Percentiles rank a stretch among this genome's conserved stretches.
Conservation (phyloP, 1,284 basidiomycete genomes). For the Hortiboletus rubellus region DNA sequence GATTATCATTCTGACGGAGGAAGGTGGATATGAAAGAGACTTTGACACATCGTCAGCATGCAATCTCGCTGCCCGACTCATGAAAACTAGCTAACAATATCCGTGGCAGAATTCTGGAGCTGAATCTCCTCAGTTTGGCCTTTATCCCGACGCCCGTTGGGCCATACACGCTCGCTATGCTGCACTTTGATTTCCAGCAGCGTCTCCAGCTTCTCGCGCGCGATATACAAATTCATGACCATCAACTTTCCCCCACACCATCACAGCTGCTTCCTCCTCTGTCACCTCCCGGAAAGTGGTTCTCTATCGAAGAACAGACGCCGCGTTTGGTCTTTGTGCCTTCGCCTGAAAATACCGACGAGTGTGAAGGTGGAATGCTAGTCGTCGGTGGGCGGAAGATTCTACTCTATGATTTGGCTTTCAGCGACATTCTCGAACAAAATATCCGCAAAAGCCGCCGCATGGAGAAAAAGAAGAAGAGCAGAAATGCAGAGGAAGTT, state of each 20-base stretch:
- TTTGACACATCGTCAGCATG: slow-evolving; percentile 65
- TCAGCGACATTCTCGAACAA: slow-evolving; percentile 47
- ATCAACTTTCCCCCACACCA: slow-evolving; percentile 54
- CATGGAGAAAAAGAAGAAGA: slow-evolving; percentile 51
- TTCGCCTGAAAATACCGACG: slow-evolving; percentile 26
- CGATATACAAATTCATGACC: slow-evolving; percentile 49
- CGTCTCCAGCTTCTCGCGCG: slow-evolving; percentile 61
- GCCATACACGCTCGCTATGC: slow-evolving; percentile 61
- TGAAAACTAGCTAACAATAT: slow-evolving; percentile 9
- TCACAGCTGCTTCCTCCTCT: slow-evolving; percentile 54
- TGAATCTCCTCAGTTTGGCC: slow-evolving; percentile 69
- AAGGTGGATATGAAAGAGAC: slow-evolving; percentile 52
- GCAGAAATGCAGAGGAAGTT: slow-evolving; percentile 40
- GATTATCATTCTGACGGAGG: slow-evolving; percentile 50
- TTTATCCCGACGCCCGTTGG: slow-evolving; percentile 55
- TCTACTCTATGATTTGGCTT: slow-evolving; percentile 57
- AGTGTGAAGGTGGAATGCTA: slow-evolving; percentile 63
- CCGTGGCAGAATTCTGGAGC: slow-evolving; percentile 62
- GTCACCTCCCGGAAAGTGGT: slow-evolving; percentile 36
- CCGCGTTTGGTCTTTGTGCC: slow-evolving; percentile 30
- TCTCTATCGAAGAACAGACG: slow-evolving; percentile 29
- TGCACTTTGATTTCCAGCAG: slow-evolving; percentile 66
- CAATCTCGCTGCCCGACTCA: neutral
- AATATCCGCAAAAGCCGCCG: slow-evolving; percentile 53
- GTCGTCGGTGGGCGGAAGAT: slow-evolving; percentile 66